Evolutionary conservation across 768 basidiomycete species (phyloP), one percentile per base, ranked within the genome.

Genomic region (Phaeotremella skinneri): DNA sequence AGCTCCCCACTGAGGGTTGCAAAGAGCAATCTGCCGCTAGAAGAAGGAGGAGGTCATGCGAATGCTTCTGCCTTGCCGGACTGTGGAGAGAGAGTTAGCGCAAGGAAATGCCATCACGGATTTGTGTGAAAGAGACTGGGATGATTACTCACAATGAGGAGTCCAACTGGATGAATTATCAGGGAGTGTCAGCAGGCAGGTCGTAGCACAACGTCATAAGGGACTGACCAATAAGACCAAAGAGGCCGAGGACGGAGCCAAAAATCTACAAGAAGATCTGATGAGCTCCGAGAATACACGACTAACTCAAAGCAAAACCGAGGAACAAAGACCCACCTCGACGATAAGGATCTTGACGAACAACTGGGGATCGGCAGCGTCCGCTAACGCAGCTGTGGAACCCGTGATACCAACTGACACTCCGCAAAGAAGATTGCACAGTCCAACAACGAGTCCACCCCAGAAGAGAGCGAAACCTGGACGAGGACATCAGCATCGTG

Each of bases 311-410:
- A 11, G 21, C 11, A 16, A 14, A 20, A 54, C 2, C 29, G n/a
- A 17, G 20, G 34, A 43, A 20, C 39, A 88, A 88, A 53, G 87
- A 88, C 93, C 91, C 41, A 96, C 92, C 73, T 98, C 96, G 0
- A 99, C 89, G 56, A 99, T 87, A 52, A 99, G 84, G 61, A 98
- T 90, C 79, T 94, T 97, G 78, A 98, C 92, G 66, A 99, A 98
- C 31, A 98, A 78, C 34, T 85, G 83, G 2, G 94, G 93, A 75
- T 98, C 93, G 11, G 93, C 89, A 21, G 94, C 96, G 75, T 98
- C 96, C 11, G 91, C 86, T 31, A 98, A 80, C 0, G 96, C 96
- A 2, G 93, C 94, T 17, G 91, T 97, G 1, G 92, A 90, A 0
- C 96, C 96, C 4, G 91, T 91, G 73, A 97, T 83, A 37, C 96